Percentiles rank a stretch among this genome's conserved stretches.
Conservation (phyloP, 2,329 filamentous ascomycete genomes). For the Chlorencoelia australis region DNA sequence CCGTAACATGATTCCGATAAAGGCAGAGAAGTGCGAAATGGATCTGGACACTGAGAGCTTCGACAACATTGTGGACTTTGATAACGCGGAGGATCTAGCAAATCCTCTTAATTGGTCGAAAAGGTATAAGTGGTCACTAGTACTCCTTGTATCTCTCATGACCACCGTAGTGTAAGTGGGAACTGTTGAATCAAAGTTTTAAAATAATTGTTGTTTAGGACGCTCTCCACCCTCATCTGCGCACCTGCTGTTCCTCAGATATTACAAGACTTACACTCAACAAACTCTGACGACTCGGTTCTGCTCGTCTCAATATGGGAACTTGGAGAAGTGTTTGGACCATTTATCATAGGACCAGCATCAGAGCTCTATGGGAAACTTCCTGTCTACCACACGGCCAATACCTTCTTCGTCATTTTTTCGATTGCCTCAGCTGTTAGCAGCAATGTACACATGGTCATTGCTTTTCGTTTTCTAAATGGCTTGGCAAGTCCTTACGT, state of each 20-base stretch:
- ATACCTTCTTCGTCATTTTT: not conserved
- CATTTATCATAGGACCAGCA: not conserved
- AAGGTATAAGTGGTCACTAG: conserved; percentile 1
- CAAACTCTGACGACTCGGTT: not conserved
- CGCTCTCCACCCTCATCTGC: not conserved
- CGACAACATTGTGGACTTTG: conserved; percentile 1
- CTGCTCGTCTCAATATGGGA: conserved; percentile 4
- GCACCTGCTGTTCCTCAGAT: conserved; percentile 2
- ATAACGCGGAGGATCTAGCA: not conserved
- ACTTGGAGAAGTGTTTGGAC: conserved; percentile 2
- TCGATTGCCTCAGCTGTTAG: not conserved
- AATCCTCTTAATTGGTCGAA: conserved; percentile 1
- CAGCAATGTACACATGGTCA: not conserved
- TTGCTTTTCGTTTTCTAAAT: conserved; percentile 1
- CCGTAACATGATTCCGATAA: too few relatives aligned
- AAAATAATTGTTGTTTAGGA: not conserved
- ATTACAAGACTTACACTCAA: not conserved
- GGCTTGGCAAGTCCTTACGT: not conserved
- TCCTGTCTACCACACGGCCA: not conserved
- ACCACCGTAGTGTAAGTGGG: conserved; percentile 1
- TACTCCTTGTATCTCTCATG: not conserved
- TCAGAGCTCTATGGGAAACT: not conserved
- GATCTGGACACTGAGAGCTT: too few relatives aligned
- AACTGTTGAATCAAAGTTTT: not conserved
- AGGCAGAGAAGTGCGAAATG: too few relatives aligned